A percentile compares a stretch with the other conserved stretches of the same genome.
Conservation (phyloP, 2,329 filamentous ascomycete genomes). For the Cladophialophora psammophila region DNA sequence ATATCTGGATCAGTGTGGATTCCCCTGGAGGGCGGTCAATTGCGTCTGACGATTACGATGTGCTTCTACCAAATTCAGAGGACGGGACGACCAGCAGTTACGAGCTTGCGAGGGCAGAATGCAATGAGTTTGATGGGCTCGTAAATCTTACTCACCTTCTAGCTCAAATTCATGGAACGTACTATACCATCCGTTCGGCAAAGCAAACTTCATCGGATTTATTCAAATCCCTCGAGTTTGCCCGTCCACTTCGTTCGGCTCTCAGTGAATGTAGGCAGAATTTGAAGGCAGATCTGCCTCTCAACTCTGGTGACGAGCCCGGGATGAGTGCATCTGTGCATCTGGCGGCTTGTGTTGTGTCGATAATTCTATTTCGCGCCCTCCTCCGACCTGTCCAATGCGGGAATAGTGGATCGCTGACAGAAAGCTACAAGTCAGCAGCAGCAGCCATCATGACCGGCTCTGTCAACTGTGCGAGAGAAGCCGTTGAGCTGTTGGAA, state of each 20-base stretch:
- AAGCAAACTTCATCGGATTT: conserved; percentile 18
- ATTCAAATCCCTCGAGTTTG: conserved; percentile 26
- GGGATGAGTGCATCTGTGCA: conserved; percentile 23
- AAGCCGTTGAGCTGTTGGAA: conserved; percentile 23
- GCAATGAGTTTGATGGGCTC: conserved; percentile 17
- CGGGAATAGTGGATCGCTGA: neutral
- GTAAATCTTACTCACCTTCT: conserved; percentile 17
- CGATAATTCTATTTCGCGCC: conserved; percentile 24
- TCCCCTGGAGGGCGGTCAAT: conserved; percentile 27
- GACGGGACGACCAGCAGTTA: neutral
- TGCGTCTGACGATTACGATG: conserved; percentile 23
- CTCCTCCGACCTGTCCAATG: conserved; percentile 22
- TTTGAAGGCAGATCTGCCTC: conserved; percentile 12
- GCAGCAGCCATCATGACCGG: conserved; percentile 24
- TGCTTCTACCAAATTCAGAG: neutral
- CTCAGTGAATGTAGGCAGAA: conserved; percentile 26
- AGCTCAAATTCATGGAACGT: conserved; percentile 21
- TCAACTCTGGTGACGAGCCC: conserved; percentile 13
- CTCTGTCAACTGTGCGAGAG: conserved; percentile 22
- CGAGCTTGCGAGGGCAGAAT: neutral
- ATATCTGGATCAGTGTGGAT: conserved; percentile 52
- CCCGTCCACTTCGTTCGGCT: conserved; percentile 22
- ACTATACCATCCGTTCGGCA: conserved; percentile 21
- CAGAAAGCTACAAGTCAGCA: conserved; percentile 11
- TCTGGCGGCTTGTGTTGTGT: conserved; percentile 18